Conservation (phyloP, 2,329 filamentous ascomycete genomes). For the Fusarium dimerum region DNA sequence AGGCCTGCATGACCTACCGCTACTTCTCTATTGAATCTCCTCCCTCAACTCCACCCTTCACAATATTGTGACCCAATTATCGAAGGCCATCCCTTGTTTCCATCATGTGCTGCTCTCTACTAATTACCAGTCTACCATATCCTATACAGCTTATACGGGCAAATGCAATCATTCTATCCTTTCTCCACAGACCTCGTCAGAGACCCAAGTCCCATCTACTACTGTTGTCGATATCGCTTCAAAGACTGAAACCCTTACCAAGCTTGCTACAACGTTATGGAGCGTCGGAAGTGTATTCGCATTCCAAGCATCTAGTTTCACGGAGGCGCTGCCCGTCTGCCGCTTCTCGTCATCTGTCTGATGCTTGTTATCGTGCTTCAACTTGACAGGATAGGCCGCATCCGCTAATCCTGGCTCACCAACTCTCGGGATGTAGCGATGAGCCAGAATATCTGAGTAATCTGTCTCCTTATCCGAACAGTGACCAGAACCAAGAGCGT, state of each 20-base stretch:
- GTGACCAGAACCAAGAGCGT: not conserved
- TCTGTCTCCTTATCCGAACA: not conserved
- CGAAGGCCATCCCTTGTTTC: too few relatives aligned
- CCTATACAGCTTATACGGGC: too few relatives aligned
- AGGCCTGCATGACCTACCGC: too few relatives aligned
- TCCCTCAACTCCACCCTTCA: too few relatives aligned
- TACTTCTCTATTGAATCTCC: too few relatives aligned
- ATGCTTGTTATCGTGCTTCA: constrained; percentile 23
- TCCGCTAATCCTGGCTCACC: not conserved
- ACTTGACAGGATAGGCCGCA: not conserved
- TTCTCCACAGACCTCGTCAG: too few relatives aligned
- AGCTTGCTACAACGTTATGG: constrained; percentile 9
- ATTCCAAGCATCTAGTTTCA: constrained; percentile 9
- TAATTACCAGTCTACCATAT: too few relatives aligned
- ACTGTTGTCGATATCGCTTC: constrained; percentile 1
- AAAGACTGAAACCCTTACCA: constrained; percentile 10
- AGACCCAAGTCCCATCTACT: constrained; percentile 1
- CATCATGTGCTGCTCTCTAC: too few relatives aligned
- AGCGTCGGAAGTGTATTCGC: constrained; percentile 12
- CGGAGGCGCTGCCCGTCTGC: constrained; percentile 2
- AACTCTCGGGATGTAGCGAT: not conserved
- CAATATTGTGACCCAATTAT: too few relatives aligned
- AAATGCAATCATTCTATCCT: too few relatives aligned
- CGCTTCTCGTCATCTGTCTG: not conserved
- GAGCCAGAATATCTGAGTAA: not conserved